A percentile compares a stretch with the other conserved stretches of the same genome.
These are phyloP conservation scores for Geranium rotundifolium DNA, from an alignment of 345 rosid genomes.

Conservation along the genomic window DNA sequence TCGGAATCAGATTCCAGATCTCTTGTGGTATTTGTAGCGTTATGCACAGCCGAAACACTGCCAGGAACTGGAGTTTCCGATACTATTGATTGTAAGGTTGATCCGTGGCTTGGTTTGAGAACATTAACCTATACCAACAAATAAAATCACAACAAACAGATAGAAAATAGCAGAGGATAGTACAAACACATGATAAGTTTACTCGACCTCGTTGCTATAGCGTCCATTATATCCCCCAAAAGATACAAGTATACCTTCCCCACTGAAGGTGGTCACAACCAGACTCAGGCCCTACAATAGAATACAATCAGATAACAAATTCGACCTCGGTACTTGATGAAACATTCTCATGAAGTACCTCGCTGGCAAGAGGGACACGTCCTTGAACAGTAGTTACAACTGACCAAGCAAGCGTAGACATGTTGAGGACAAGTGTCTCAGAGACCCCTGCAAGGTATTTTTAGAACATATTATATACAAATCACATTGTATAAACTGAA, in stretches of 20 bases:
- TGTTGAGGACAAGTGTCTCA: constrained; percentile 85
- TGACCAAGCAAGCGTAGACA: constrained; percentile 94
- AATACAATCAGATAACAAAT: constrained; percentile 9
- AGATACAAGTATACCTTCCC: constrained; percentile 75
- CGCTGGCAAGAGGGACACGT: constrained; percentile 91
- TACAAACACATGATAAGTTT: constrained; percentile 2
- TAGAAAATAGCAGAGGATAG: neutral
- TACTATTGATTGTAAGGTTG: constrained; percentile 64
- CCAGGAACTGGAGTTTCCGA: constrained; percentile 48
- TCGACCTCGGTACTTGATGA: neutral
- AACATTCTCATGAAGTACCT: constrained; percentile 39
- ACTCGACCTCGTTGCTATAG: constrained; percentile 74
- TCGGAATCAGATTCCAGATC: constrained; percentile 76
- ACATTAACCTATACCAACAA: constrained; percentile 49
- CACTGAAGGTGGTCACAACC: constrained; percentile 62
- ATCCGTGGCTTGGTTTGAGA: constrained; percentile 91
- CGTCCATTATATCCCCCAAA: constrained; percentile 98
- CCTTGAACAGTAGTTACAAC: constrained; percentile 79
- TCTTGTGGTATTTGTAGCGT: constrained; percentile 56
- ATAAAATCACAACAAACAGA: constrained; percentile 13
- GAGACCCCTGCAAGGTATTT: constrained; percentile 60
- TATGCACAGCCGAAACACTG: constrained; percentile 67
- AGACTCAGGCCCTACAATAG: constrained; percentile 74
- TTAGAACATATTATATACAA: constrained; percentile 9
- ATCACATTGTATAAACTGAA: neutral